Conservation (phyloP, 2,329 filamentous ascomycete species). For the Alternaria tenuissima region DNA sequence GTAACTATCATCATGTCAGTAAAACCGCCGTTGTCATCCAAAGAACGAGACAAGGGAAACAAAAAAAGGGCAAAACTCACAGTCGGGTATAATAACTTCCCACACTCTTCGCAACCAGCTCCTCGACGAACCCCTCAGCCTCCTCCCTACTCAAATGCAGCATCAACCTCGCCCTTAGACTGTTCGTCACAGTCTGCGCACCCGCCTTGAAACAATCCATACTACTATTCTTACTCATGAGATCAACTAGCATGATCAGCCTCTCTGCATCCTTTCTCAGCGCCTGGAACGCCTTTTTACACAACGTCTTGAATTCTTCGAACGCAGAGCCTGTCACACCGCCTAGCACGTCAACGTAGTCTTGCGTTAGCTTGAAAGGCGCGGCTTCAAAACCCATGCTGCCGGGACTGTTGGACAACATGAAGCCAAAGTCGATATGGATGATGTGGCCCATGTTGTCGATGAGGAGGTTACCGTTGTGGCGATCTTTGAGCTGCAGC, state of each 20-base stretch:
- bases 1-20: slow-evolving; percentile 63
- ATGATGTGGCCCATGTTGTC: slow-evolving; percentile 87
- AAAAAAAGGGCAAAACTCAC: slow-evolving; percentile 58
- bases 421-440: slow-evolving; percentile 90
- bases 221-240: slow-evolving; percentile 84
- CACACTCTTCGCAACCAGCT: slow-evolving; percentile 80
- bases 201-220: slow-evolving; percentile 84
- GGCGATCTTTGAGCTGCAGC: slow-evolving; percentile 83
- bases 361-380: slow-evolving; percentile 85
- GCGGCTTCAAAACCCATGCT: slow-evolving; percentile 87
- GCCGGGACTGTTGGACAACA: slow-evolving; percentile 86
- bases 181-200: slow-evolving; percentile 73
- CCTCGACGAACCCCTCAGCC: slow-evolving; percentile 82
- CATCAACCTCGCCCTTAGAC: slow-evolving; percentile 78
- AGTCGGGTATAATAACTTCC: slow-evolving; percentile 88
- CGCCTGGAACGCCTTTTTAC: slow-evolving; percentile 86
- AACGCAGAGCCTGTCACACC: slow-evolving; percentile 75
- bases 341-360: slow-evolving; percentile 85
- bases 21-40: not conserved
- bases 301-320: slow-evolving; percentile 77
- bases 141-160: slow-evolving; percentile 83
- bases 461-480: slow-evolving; percentile 87
- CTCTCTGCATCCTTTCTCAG: slow-evolving; percentile 80
- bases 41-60: not conserved
- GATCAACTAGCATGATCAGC: slow-evolving; percentile 80